Evolutionary conservation across 805 yeast species (phyloP), one percentile per base, ranked within the genome.

Genomic region (Schwanniomyces vanrijiae): DNA sequence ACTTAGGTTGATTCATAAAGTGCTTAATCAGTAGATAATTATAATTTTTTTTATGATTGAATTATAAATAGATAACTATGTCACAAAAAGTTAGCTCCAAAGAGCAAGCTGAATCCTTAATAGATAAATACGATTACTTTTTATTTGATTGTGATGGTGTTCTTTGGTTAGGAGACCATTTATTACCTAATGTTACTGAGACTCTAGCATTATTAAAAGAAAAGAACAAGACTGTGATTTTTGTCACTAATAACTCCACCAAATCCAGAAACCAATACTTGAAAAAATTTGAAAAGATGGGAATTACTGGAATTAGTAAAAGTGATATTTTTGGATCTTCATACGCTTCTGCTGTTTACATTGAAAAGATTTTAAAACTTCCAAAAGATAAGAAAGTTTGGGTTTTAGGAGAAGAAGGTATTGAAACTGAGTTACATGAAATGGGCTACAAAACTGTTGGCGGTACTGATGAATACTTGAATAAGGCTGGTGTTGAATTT

Each of bases 121-220:
- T 94, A 8, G 79, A 77, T 53, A 61, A 75, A 44, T 87, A 86
- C 64, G 97, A 90, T 61, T 90, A 88, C 49, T 92, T 91, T 58
- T 71, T 94, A 55, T 94, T 94, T 63, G 99, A 94, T 61, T 94
- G 99, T 71, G 99, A 94, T 63, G 99, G 99, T 26, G 99, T 94
- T 4, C 74, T 94, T 49, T 94, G 99, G 99, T 69, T 87, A 42
- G 98, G 98, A 2, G 83, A 81, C 51, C 88, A 84, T 54, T 67
- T 89, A 20, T 75, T 94, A 41, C 97, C 97, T 5, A 71, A 79
- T 14, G 87, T 89, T 1, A 76, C 73, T 10, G 97, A 94, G 63
- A 87, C 96, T 0, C 65, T 94, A 37, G 75, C 76, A 8, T 61
- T 86, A 37, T 71, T 94, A 53, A 77, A 77, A 48, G 47, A 62